phyloP scores from a whole-genome alignment of 2,329 filamentous ascomycete genomes.

The Aspergillus eucalypticola region DNA sequence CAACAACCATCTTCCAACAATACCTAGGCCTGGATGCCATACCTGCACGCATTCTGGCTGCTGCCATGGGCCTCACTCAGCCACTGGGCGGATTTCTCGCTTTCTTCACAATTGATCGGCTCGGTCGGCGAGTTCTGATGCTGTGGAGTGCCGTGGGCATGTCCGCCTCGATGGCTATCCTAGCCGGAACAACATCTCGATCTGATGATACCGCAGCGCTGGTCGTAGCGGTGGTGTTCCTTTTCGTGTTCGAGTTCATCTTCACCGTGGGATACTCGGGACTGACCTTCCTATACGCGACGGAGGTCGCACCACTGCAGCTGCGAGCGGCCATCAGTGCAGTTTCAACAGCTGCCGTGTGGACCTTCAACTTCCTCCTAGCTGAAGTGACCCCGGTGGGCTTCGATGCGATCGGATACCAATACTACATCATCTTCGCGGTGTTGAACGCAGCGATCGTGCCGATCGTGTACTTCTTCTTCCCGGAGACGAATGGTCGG shows the following conservation, averaged over 20 bases:
- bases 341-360: slow-evolving; percentile 53
- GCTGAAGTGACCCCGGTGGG: slow-evolving; percentile 41
- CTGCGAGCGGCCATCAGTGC: slow-evolving; percentile 54
- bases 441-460: slow-evolving; percentile 40
- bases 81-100: slow-evolving; percentile 46
- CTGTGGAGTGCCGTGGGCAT: slow-evolving; percentile 33
- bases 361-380: slow-evolving; percentile 42
- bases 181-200: slow-evolving; percentile 54
- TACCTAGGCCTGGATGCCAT: slow-evolving; percentile 27
- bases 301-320: slow-evolving; percentile 54
- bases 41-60: slow-evolving; percentile 30
- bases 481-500: slow-evolving; percentile 42
- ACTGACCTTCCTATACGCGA: slow-evolving; percentile 62
- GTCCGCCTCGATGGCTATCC: slow-evolving; percentile 33
- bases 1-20: slow-evolving; percentile 41
- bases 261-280: slow-evolving; percentile 62
- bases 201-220: slow-evolving; percentile 48
- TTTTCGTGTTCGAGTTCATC: slow-evolving; percentile 63
- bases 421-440: slow-evolving; percentile 49
- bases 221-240: slow-evolving; percentile 56
- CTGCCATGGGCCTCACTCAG: slow-evolving; percentile 33
- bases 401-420: slow-evolving; percentile 50
- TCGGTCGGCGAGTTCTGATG: slow-evolving; percentile 42
- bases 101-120: slow-evolving; percentile 49
- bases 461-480: slow-evolving; percentile 40